Evolutionary conservation across 129 eudicot species (phyloP), one percentile per base, ranked within the genome.

Genomic region (Apium graveolens): DNA sequence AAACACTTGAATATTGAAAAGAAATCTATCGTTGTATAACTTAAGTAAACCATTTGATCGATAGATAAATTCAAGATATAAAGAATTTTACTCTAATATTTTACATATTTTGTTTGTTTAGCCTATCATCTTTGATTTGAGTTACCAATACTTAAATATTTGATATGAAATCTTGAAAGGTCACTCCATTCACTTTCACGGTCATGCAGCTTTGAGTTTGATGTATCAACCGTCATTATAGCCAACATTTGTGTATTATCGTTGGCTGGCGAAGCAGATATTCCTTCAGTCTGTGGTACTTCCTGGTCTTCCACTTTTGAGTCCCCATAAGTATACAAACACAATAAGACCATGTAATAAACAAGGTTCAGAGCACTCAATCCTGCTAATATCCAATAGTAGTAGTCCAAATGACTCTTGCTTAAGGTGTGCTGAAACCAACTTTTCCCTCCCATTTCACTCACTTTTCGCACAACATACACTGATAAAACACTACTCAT

Each of bases 381-480:
- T n/a, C 29, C 91, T 5, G 96, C 85, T 70, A 92, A 60, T 21
- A 79, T 79, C 97, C 91, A 89, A 62, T 90, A 92, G 81, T 89
- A 92, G 9, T 82, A 79, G 74, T 92, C 92, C 88, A 87, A 79
- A 29, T 81, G 92, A 38, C 96, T 89, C 81, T 71, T 73, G 66
- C 85, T 91, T 77, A 87, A 76, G 2, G 89, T 85, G 34, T 44
- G 17, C 45, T 84, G 91, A 68, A 92, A 92, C 97, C 97, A 92
- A 66, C 81, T 86, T 29, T 70, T 79, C 21, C 85, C 87, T 16
- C 80, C 83, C 34, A 70, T 86, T 77, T 88, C 89, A 43, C 93
- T 92, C 3, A 92, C 79, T 70, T 85, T 88, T 39, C 91, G 93
- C 57, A 84, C 96, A 39, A 92, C 66, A 66, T 90, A 82, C 26